Evolutionary conservation across 331 rosid species (phyloP).

Genomic region (Erythrophleum ivorense): DNA sequence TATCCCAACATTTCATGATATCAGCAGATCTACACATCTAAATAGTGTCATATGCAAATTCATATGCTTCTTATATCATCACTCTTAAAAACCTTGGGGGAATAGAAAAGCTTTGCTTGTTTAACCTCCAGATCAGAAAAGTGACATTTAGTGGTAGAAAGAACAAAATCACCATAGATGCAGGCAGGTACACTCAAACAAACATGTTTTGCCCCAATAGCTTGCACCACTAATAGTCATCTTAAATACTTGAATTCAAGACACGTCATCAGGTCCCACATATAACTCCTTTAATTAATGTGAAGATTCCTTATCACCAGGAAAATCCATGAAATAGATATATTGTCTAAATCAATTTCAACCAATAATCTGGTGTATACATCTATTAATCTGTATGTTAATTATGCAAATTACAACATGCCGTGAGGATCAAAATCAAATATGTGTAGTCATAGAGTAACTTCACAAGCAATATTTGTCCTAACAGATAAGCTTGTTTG

Average conservation of each 20-base stretch:
- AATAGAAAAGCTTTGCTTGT: no score
- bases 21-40: not conserved
- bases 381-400: slow-evolving; percentile 5
- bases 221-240: no score
- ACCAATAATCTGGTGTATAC: slow-evolving; percentile 13
- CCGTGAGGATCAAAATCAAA: slow-evolving; percentile 9
- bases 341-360: not conserved
- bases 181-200: no score
- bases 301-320: slow-evolving; percentile 2
- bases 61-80: not conserved
- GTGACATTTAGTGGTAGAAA: no score
- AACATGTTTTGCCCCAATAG: no score
- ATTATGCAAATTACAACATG: not conserved
- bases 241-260: not conserved
- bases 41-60: not conserved
- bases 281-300: not conserved
- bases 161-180: no score
- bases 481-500: slow-evolving; percentile 19
- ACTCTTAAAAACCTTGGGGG: no score
- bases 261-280: not conserved
- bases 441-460: slow-evolving; percentile 12
- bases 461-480: not conserved
- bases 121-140: no score
- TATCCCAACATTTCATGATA: not conserved
- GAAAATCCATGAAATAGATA: slow-evolving; percentile 1